Evolutionary conservation across 495 filamentous ascomycete genomes (phyloP).

Genomic region (Penicillium cosmopolitanum): DNA sequence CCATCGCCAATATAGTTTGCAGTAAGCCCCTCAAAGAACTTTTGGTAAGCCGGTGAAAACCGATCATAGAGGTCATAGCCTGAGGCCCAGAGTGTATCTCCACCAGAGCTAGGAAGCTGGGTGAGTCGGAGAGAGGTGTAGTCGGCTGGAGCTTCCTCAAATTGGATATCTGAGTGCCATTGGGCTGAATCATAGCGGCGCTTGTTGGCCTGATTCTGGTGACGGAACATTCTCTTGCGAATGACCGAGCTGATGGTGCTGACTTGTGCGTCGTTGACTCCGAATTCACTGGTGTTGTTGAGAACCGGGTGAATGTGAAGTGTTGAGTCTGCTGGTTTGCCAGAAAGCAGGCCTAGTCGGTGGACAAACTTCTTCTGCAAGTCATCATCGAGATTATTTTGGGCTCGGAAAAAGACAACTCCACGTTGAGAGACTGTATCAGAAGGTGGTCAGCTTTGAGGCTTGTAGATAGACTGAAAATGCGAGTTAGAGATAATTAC

Average conservation of each 20-base stretch:
- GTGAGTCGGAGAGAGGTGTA: conserved; percentile 64
- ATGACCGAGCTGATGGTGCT: conserved; percentile 64
- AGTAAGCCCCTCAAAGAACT: conserved; percentile 69
- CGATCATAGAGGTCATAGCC: conserved; percentile 63
- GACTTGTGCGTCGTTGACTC: conserved; percentile 64
- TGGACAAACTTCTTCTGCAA: conserved; percentile 65
- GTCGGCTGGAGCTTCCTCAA: conserved; percentile 68
- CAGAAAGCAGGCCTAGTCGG: conserved; percentile 60
- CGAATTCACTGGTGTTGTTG: conserved; percentile 35
- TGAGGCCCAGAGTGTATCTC: conserved; percentile 58
- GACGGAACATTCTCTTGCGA: conserved; percentile 56
- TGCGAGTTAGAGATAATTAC: conserved; percentile 6
- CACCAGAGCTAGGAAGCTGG: conserved; percentile 70
- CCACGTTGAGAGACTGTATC: conserved; percentile 67
- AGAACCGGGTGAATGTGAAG: conserved; percentile 71
- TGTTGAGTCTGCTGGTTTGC: conserved; percentile 59
- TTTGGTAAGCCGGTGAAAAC: conserved; percentile 62
- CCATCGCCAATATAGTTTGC: conserved; percentile 59
- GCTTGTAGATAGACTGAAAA: background rate
- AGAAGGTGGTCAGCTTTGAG: background rate
- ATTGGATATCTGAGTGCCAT: conserved; percentile 73
- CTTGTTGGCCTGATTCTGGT: conserved; percentile 29
- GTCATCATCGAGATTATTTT: conserved; percentile 61
- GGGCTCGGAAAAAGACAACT: conserved; percentile 74
- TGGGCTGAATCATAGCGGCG: conserved; percentile 31